Conservation (phyloP, 371 early-diverging fungal genomes). For the Lichtheimia corymbifera region DNA sequence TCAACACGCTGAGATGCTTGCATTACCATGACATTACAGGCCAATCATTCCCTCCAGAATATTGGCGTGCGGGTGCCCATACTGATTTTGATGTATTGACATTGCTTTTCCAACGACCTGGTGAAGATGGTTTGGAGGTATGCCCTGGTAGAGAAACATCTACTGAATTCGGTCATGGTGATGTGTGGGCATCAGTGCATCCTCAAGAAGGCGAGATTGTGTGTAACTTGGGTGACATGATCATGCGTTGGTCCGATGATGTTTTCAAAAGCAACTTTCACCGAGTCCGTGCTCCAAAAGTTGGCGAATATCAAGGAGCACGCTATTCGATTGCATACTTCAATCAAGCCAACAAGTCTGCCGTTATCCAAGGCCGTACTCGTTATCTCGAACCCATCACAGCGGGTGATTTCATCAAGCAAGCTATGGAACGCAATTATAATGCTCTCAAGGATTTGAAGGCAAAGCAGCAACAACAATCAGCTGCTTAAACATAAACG, state of each 20-base stretch:
- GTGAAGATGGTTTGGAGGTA: constrained; percentile 30
- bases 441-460: constrained; percentile 27
- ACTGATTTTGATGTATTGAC: constrained; percentile 39
- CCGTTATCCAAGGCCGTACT: constrained; percentile 34
- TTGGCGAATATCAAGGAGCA: constrained; percentile 36
- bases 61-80: constrained; percentile 42
- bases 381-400: constrained; percentile 34
- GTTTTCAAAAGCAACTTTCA: constrained; percentile 32
- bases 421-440: constrained; percentile 37
- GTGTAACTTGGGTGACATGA: constrained; percentile 39
- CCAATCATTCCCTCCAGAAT: constrained; percentile 29
- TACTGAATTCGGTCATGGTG: constrained; percentile 33
- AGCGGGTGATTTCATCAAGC: constrained; percentile 32
- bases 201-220: constrained; percentile 38
- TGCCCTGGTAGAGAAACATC: constrained; percentile 36
- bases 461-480: constrained; percentile 6
- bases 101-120: constrained; percentile 29
- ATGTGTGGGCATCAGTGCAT: constrained; percentile 28
- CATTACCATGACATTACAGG: constrained; percentile 40
- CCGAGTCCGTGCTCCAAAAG: constrained; percentile 32
- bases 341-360: constrained; percentile 35
- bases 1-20: constrained; percentile 31
- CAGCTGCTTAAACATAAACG: too few species aligned
- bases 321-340: constrained; percentile 42
- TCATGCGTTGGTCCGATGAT: constrained; percentile 41